Evolutionary conservation across 257 asterid species (phyloP).

Genomic region (Nicotiana undulata): DNA sequence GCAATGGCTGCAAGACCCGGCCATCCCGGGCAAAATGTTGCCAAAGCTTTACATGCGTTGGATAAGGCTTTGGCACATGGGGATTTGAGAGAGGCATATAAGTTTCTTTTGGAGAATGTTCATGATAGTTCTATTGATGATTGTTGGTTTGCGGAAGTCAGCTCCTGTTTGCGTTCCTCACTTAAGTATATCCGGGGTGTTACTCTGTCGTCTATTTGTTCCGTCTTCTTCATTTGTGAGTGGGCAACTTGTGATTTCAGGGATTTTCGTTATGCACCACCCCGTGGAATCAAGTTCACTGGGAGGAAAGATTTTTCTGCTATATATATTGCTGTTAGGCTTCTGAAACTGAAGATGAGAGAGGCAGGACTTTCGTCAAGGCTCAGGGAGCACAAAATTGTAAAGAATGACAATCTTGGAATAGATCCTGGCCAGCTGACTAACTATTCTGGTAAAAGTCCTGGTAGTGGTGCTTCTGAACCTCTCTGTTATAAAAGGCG

Average conservation of each 20-base stretch:
- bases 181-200: constrained; percentile 62
- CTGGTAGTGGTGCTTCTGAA: constrained; percentile 16
- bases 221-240: constrained; percentile 84
- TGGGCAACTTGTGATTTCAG: constrained; percentile 98
- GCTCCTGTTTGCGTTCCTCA: constrained; percentile 63
- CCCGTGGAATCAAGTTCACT: constrained; percentile 67
- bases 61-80: constrained; percentile 79
- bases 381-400: constrained; percentile 12
- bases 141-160: constrained; percentile 79
- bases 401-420: constrained; percentile 10
- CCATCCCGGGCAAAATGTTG: constrained; percentile 58
- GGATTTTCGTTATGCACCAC: constrained; percentile 65
- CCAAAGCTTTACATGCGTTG: constrained; percentile 68
- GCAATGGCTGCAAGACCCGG: constrained; percentile 68
- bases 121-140: constrained; percentile 73
- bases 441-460: constrained; percentile 12
- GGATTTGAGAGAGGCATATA: constrained; percentile 56
- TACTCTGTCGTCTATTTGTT: constrained; percentile 54
- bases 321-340: constrained; percentile 68
- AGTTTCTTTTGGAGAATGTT: constrained; percentile 58
- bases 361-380: constrained; percentile 29
- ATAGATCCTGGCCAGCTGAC: constrained; percentile 18
- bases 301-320: constrained; percentile 83
- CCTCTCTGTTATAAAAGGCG: constrained; percentile 19
- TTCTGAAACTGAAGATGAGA: constrained; percentile 70